phyloP scores from a whole-genome alignment of 148 eudicot genomes.

The Vaccinium macrocarpon region DNA sequence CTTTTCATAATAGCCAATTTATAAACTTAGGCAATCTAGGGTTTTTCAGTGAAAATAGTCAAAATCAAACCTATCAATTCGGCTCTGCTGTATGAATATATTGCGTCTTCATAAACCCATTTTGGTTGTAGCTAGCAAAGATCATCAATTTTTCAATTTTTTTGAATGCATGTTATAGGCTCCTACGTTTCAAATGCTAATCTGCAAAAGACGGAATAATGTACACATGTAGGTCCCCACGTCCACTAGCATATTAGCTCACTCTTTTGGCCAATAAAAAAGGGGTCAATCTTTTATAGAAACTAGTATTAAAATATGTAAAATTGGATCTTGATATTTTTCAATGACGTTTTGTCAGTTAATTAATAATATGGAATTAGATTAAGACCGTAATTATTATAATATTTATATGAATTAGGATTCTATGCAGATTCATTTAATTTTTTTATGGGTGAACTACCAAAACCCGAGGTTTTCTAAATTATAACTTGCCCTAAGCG shows the following conservation, averaged over 20 bases:
- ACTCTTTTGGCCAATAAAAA: background rate
- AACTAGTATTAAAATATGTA: too few species aligned
- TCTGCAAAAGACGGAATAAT: background rate
- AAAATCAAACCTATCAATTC: too few species aligned
- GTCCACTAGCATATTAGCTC: background rate
- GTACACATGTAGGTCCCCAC: background rate
- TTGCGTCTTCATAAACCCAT: too few species aligned
- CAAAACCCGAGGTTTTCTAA: too few species aligned
- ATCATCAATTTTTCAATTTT: background rate
- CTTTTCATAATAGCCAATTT: too few species aligned
- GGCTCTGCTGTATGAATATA: too few species aligned
- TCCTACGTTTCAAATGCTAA: background rate
- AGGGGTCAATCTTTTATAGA: background rate
- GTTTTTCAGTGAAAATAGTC: too few species aligned
- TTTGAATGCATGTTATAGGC: background rate
- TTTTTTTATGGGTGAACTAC: background rate
- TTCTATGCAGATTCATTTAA: background rate
- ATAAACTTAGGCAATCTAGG: too few species aligned
- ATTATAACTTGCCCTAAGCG: too few species aligned
- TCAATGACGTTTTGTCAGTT: background rate
- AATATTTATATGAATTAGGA: background rate
- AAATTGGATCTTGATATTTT: background rate
- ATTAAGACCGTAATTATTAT: background rate
- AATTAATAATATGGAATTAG: background rate
- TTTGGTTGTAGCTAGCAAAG: background rate